Evolutionary conservation across 257 asterid species (phyloP).

Genomic region (Solanum tarapatanum): DNA sequence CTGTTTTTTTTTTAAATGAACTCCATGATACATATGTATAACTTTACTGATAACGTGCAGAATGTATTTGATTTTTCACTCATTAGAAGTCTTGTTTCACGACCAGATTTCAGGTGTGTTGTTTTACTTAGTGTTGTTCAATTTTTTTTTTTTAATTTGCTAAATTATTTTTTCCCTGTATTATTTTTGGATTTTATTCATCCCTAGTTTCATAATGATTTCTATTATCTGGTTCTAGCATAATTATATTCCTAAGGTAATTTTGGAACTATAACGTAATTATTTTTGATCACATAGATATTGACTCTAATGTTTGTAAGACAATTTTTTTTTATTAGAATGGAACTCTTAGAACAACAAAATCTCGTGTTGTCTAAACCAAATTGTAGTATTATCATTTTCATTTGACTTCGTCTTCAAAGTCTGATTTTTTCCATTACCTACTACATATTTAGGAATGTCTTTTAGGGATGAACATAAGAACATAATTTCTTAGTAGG

Average conservation of each 20-base stretch:
- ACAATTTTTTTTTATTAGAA: neutral
- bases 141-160: neutral
- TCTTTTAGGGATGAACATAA: neutral
- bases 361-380: neutral
- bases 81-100: conserved; percentile 59
- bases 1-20: neutral
- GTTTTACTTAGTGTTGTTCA: neutral
- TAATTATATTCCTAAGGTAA: neutral
- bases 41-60: conserved; percentile 32
- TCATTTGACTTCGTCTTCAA: neutral
- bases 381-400: neutral
- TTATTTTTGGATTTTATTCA: neutral
- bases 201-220: neutral
- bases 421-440: neutral
- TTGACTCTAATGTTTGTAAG: neutral
- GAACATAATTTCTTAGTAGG: neutral
- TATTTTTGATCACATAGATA: neutral
- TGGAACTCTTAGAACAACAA: neutral
- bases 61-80: conserved; percentile 84
- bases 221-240: neutral
- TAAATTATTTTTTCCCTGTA: neutral
- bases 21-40: neutral
- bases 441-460: neutral
- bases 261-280: neutral
- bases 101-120: conserved; percentile 68